A percentile compares a stretch with the other conserved stretches of the same genome.
phyloP scores from a whole-genome alignment of 768 basidiomycete genomes.

The Tylopilus sp. region DNA sequence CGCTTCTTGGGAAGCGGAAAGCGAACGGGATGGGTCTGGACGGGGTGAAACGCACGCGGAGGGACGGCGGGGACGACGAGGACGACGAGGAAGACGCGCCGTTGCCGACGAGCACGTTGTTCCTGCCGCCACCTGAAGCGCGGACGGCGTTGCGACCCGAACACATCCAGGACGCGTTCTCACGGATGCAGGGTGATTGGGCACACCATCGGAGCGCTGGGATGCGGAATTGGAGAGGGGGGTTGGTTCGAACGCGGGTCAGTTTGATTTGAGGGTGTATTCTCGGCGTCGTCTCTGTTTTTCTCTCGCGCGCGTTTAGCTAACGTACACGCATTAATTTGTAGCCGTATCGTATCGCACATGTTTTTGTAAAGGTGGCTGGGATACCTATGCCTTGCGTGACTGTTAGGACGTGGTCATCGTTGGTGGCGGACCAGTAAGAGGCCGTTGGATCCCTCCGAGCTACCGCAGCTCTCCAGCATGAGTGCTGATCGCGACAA shows the following conservation, averaged over 20 bases:
- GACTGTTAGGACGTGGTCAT: too few species aligned
- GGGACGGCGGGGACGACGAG: slow-evolving; percentile 49
- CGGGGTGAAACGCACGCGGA: slow-evolving; percentile 43
- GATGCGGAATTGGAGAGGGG: slow-evolving; percentile 87
- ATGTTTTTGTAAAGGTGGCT: not conserved
- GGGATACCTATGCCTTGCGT: too few species aligned
- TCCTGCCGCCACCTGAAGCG: slow-evolving; percentile 79
- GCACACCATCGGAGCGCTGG: slow-evolving; percentile 78
- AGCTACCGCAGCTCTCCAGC: too few species aligned
- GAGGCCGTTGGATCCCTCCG: too few species aligned
- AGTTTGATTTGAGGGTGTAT: slow-evolving; percentile 57
- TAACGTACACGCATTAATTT: not conserved
- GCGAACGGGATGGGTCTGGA: slow-evolving; percentile 45
- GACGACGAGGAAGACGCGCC: slow-evolving; percentile 62
- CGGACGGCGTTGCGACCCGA: slow-evolving; percentile 74
- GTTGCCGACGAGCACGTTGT: slow-evolving; percentile 67
- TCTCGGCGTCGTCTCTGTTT: not conserved
- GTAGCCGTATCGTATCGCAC: slow-evolving; percentile 1
- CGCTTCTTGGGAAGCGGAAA: slow-evolving; percentile 70
- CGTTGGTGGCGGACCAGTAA: too few species aligned
- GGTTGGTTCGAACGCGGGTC: slow-evolving; percentile 73
- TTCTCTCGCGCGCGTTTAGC: not conserved
- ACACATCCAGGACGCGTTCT: slow-evolving; percentile 89
- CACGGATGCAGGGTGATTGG: slow-evolving; percentile 87
- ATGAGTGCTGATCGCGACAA: too few species aligned